Evolutionary conservation across 225 moss, liverwort and hornwort species (phyloP).

Genomic region (Physcomitrellopsis africana): DNA sequence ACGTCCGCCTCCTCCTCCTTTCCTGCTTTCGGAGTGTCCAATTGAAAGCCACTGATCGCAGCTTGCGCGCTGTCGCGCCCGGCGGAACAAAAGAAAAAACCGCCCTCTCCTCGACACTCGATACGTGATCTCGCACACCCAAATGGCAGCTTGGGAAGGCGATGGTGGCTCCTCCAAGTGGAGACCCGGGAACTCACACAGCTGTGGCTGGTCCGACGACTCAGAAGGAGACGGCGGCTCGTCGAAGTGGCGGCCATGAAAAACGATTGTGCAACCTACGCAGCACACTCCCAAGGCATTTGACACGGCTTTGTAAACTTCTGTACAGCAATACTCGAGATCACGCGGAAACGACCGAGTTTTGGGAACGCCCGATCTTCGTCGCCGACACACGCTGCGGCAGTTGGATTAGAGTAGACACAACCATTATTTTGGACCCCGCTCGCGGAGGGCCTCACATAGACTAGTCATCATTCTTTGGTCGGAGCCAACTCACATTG

Average conservation of each 20-base stretch:
- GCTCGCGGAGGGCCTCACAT: background rate
- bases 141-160: conserved; percentile 9
- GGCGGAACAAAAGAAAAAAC: too few relatives aligned
- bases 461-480: conserved; percentile 20
- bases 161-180: conserved; percentile 30
- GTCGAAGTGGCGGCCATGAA: conserved; percentile 47
- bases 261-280: conserved; percentile 8
- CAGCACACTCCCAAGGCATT: too few relatives aligned
- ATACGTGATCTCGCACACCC: too few relatives aligned
- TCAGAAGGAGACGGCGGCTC: conserved; percentile 44
- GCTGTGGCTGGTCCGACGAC: background rate
- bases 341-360: background rate
- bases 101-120: too few relatives aligned
- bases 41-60: too few relatives aligned
- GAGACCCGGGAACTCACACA: background rate
- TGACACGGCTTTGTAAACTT: background rate
- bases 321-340: background rate
- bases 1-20: too few relatives aligned
- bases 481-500: background rate
- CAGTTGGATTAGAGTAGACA: background rate
- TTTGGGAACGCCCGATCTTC: too few relatives aligned
- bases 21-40: too few relatives aligned
- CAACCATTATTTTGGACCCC: conserved; percentile 18
- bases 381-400: background rate
- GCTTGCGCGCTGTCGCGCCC: too few relatives aligned